Base-by-base conservation (phyloP, 2,329 filamentous ascomycete species). In the Pseudodiploospora longispora region DNA sequence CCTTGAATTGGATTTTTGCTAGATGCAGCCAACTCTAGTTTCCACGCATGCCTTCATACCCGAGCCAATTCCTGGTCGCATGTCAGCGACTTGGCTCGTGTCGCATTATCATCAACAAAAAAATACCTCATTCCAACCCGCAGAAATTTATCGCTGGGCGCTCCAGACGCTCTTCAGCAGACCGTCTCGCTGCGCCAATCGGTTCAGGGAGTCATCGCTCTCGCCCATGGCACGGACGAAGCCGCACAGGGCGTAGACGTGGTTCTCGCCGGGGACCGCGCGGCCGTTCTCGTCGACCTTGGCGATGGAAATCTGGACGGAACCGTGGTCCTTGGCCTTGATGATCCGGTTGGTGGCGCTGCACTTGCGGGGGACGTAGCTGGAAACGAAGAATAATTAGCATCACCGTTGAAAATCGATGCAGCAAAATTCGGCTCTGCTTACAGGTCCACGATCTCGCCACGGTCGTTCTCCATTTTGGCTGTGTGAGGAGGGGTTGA, bases 381-480 rank as follows among this genome's bases (percentile, higher is more conserved):
- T 94, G 67, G 40, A 47, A 46, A 51, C 27, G 36, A 33, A 29
- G 41, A 37, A 36, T 42, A 34, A 55, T 62, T 54, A 62, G 56
- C 55, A 60, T 51, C 53, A 46, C 46, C 48, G 42, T 38, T 30
- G 29, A 32, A 12, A 30, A 31, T 30, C 37, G 30, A 34, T 43
- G 32, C 36, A 40, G 19, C 40, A 48, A 10, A 28, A 42, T 34
- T 19, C 19, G 19, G 19, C 31, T 42, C 37, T 43, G 56, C 84
- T 74, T 83, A 95, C 88, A 95, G 89, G 78, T 97, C 91, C 73
- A 97, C 93, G 77, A 96, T 90, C 76, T 97, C 89, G 78, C 91
- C 91, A 78, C 89, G 89, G 80, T 97, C 93, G 89, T 98, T 98
- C 83, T 98, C 93, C 93, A 97, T 98, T 75, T 80, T 90, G 67